A percentile compares a stretch with the other conserved stretches of the same genome.
Conservation (phyloP, 2,329 filamentous ascomycete species). For the Teratosphaeria destructans region DNA sequence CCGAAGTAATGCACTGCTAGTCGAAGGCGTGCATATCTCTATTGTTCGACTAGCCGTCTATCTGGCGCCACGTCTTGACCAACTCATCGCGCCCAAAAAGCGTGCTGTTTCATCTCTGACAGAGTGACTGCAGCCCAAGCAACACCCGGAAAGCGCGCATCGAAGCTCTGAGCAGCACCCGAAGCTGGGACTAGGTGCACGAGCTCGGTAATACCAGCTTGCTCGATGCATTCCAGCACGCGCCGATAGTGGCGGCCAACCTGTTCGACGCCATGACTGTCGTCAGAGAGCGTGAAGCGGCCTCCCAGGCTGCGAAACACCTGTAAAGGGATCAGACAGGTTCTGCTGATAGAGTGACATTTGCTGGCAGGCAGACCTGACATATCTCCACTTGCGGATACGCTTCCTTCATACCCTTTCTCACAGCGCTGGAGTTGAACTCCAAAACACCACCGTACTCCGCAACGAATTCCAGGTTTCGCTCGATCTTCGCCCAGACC, state of each 20-base stretch:
- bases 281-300: constrained; percentile 83
- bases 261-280: constrained; percentile 82
- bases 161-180: constrained; percentile 14
- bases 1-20: not conserved
- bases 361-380: constrained; percentile 42
- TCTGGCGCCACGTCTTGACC: not conserved
- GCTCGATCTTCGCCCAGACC: constrained; percentile 63
- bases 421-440: constrained; percentile 74
- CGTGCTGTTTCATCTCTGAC: constrained; percentile 11
- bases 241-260: constrained; percentile 73
- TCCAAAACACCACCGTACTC: constrained; percentile 75
- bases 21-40: not conserved
- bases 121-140: constrained; percentile 14
- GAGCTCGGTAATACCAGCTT: constrained; percentile 53
- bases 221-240: constrained; percentile 59
- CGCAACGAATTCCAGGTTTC: constrained; percentile 63
- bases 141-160: constrained; percentile 24
- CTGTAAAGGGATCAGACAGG: constrained; percentile 10
- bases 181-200: constrained; percentile 27
- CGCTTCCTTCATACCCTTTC: constrained; percentile 83
- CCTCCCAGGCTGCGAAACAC: constrained; percentile 41
- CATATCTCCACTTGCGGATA: constrained; percentile 77
- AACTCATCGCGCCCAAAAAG: constrained; percentile 10
- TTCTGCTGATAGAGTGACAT: not conserved
- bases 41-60: not conserved